Evolutionary conservation across 352 stramenopile species (phyloP), one percentile per base, ranked within the genome.

Genomic region (Globisporangium viniferum): DNA sequence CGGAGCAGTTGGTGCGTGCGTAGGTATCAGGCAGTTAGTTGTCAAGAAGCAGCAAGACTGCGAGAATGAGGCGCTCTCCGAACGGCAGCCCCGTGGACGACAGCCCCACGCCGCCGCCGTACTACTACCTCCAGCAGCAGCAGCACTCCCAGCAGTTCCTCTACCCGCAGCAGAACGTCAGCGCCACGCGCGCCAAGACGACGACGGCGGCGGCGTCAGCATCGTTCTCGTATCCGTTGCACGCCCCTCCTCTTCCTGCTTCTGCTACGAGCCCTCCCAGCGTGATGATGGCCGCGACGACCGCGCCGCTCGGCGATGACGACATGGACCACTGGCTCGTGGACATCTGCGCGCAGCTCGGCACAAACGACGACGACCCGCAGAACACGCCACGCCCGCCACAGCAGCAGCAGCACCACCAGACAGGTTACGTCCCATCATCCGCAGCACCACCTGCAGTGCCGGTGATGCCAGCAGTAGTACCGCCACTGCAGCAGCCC

Each of bases 281-380:
- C 14, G 53, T 58, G 53, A 58, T 36, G 53, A 9, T 58, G 53
- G 9, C 24, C 6, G 24, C 53, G n/a, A 27, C 57, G 12, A 3
- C 58, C 18, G 54, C 54, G 27, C 18, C 10, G 59, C 41, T 57
- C 4, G 60, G 20, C 6, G 41, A 59, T 24, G 65, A 70, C 48
- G 65, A 70, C 44, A 64, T 70, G 48, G 51, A 59, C 24, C 65
- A 64, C 58, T 70, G 65, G 65, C 58, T 70, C 36, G 65, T 70
- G 22, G 65, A 70, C 48, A 70, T 70, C 20, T 70, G 65, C 35
- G 51, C 54, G 31, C 48, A 70, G 35, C 58, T 70, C 15, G 36
- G 65, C 24, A 57, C 41, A 4, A 49, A 46, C 22, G 64, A 70
- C 41, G 64, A 36, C 27, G 53, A 57, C 9, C 33, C 22, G 9